Percentiles rank a stretch among this genome's conserved stretches.
phyloP scores from a whole-genome alignment of 805 yeast species.

The Metschnikowia santaceciliae region DNA sequence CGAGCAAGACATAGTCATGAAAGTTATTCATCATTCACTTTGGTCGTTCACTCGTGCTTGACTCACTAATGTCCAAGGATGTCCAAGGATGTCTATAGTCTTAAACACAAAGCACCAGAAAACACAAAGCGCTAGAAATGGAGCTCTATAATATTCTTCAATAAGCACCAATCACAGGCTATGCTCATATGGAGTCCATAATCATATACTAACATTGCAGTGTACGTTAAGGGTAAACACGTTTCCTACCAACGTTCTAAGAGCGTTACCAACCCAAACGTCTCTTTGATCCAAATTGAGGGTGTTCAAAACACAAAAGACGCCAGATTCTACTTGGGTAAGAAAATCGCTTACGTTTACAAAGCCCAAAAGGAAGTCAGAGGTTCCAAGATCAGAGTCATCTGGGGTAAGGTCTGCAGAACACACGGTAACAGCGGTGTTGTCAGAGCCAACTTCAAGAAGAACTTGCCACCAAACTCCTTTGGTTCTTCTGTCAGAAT shows the following conservation, averaged over 20 bases:
- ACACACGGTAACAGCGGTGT: constrained; percentile 98
- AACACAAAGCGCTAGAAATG: too few relatives aligned
- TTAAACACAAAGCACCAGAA: too few relatives aligned
- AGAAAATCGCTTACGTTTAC: constrained; percentile 99
- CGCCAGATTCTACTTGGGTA: constrained; percentile 98
- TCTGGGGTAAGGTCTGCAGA: constrained; percentile 99
- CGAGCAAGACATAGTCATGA: too few relatives aligned
- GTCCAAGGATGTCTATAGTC: too few relatives aligned
- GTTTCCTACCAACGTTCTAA: constrained; percentile 99
- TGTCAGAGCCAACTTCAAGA: constrained; percentile 98
- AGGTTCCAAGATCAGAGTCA: constrained; percentile 98
- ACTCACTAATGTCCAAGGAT: too few relatives aligned
- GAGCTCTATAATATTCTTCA: neutral
- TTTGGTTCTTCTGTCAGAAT: constrained; percentile 99
- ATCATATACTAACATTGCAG: constrained; percentile 44
- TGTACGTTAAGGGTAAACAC: constrained; percentile 99
- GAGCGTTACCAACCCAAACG: constrained; percentile 96
- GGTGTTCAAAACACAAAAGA: constrained; percentile 90
- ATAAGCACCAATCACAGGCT: neutral
- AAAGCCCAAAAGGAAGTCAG: constrained; percentile 96
- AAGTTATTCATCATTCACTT: too few relatives aligned
- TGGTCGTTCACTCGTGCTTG: too few relatives aligned
- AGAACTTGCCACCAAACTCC: constrained; percentile 98
- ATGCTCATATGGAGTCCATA: neutral
- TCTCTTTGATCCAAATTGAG: constrained; percentile 94